Evolutionary conservation across 129 eudicot genomes (phyloP).

Genomic region (Lactuca saligna): DNA sequence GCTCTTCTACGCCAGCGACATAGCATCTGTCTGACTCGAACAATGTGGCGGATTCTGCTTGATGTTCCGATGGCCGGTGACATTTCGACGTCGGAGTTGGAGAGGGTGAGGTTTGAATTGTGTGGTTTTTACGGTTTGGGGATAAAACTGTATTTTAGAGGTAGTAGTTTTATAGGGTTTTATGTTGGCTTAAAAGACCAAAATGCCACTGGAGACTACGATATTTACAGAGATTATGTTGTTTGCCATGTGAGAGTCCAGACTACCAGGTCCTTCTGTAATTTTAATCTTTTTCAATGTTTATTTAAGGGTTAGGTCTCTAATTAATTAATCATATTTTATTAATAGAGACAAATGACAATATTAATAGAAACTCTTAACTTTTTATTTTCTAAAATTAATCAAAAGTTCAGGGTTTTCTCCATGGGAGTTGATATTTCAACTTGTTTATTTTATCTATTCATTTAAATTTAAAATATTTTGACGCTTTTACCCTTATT

Average conservation of each 20-base stretch:
- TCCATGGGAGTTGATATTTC: too few relatives aligned
- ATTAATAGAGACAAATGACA: too few relatives aligned
- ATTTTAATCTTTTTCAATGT: background rate
- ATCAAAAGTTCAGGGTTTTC: too few relatives aligned
- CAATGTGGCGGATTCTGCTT: conserved; percentile 60
- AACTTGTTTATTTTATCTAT: too few relatives aligned
- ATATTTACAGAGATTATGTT: conserved; percentile 17
- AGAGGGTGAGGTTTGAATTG: background rate
- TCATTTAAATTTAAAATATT: too few relatives aligned
- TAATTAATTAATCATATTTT: too few relatives aligned
- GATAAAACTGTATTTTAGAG: conserved; percentile 8
- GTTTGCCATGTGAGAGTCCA: conserved; percentile 13
- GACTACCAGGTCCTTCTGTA: conserved; percentile 4
- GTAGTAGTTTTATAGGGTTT: conserved; percentile 14
- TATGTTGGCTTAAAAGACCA: conserved; percentile 2
- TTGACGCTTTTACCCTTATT: too few relatives aligned
- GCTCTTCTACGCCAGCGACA: conserved; percentile 61
- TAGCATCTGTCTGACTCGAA: conserved; percentile 63
- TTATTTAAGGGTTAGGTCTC: conserved; percentile 5
- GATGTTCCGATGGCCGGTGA: conserved; percentile 44
- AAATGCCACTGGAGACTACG: conserved; percentile 1
- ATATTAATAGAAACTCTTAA: too few relatives aligned
- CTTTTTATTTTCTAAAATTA: too few relatives aligned
- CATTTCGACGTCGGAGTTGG: conserved; percentile 25
- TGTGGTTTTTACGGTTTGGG: conserved; percentile 15